Percentiles rank a stretch among this genome's conserved stretches.
These are phyloP conservation scores for Ganoderma resinaceum DNA, from an alignment of 1,284 basidiomycete species.

Conservation along the genomic window DNA sequence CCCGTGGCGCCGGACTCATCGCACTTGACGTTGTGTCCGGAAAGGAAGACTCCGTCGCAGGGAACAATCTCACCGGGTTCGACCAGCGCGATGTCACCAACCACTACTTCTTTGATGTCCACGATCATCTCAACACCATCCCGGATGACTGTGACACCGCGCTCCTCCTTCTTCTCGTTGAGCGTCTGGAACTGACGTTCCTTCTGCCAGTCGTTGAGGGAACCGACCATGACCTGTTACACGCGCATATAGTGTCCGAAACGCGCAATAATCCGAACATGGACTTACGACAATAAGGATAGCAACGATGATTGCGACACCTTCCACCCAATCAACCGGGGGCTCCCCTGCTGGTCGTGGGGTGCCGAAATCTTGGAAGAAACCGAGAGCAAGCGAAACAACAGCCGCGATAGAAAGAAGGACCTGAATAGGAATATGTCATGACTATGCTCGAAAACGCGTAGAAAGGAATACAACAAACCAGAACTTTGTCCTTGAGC, in stretches of 20 bases:
- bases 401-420: slow-evolving; percentile 91
- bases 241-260: not conserved
- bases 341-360: slow-evolving; percentile 63
- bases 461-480: slow-evolving; percentile 46
- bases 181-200: slow-evolving; percentile 93
- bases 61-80: slow-evolving; percentile 97
- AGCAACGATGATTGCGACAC: slow-evolving; percentile 95
- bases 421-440: slow-evolving; percentile 56
- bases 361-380: slow-evolving; percentile 93
- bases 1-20: slow-evolving; percentile 98
- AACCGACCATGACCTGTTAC: slow-evolving; percentile 80
- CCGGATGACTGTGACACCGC: slow-evolving; percentile 91
- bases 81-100: slow-evolving; percentile 91
- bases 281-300: slow-evolving; percentile 78
- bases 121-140: slow-evolving; percentile 82
- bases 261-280: not conserved
- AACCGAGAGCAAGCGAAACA: slow-evolving; percentile 91
- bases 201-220: slow-evolving; percentile 96
- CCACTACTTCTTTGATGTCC: slow-evolving; percentile 90
- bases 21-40: slow-evolving; percentile 93
- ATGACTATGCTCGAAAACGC: slow-evolving; percentile 1
- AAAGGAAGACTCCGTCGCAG: slow-evolving; percentile 93
- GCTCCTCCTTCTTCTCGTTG: slow-evolving; percentile 96
- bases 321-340: slow-evolving; percentile 96
- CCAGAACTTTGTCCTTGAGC: slow-evolving; percentile 94